Percentiles rank a stretch among this genome's conserved stretches.
These are phyloP conservation scores for Pterocarpus santalinus DNA, from an alignment of 306 rosid species.

Conservation along the genomic window DNA sequence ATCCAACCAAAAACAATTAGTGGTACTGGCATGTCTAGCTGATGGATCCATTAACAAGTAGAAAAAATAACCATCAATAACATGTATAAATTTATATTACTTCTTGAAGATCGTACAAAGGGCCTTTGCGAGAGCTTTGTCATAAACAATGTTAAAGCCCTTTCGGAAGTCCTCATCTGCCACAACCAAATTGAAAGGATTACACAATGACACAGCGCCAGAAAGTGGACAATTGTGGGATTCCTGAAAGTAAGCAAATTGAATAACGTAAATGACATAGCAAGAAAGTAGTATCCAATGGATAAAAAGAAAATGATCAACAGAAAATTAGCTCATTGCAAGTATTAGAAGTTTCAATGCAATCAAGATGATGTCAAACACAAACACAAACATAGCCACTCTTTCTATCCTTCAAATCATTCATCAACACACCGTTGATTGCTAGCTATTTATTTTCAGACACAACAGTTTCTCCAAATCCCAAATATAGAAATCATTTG, in stretches of 20 bases:
- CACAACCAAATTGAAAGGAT: slow-evolving; percentile 89
- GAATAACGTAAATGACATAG: slow-evolving; percentile 31
- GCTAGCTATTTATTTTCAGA: background rate
- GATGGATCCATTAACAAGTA: slow-evolving; percentile 32
- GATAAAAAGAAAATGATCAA: slow-evolving; percentile 16
- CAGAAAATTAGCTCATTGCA: slow-evolving; percentile 18
- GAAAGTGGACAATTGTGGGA: slow-evolving; percentile 71
- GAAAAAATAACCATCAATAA: slow-evolving; percentile 19
- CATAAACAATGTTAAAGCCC: slow-evolving; percentile 86
- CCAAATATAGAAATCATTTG: background rate
- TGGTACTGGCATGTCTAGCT: slow-evolving; percentile 3
- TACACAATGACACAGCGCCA: slow-evolving; percentile 96
- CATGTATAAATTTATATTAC: slow-evolving; percentile 56
- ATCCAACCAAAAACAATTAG: slow-evolving; percentile 6
- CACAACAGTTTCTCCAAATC: background rate
- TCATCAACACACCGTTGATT: background rate
- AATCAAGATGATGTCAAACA: slow-evolving; percentile 4
- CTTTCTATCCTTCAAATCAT: slow-evolving; percentile 1
- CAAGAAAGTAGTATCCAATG: slow-evolving; percentile 25
- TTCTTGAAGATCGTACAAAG: slow-evolving; percentile 76
- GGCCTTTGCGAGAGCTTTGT: slow-evolving; percentile 76
- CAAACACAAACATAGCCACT: background rate
- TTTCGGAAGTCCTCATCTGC: slow-evolving; percentile 92
- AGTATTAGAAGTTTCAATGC: background rate
- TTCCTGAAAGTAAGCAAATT: slow-evolving; percentile 68